phyloP scores from a whole-genome alignment of 495 filamentous ascomycete species.

The Oidiodendron maius region DNA sequence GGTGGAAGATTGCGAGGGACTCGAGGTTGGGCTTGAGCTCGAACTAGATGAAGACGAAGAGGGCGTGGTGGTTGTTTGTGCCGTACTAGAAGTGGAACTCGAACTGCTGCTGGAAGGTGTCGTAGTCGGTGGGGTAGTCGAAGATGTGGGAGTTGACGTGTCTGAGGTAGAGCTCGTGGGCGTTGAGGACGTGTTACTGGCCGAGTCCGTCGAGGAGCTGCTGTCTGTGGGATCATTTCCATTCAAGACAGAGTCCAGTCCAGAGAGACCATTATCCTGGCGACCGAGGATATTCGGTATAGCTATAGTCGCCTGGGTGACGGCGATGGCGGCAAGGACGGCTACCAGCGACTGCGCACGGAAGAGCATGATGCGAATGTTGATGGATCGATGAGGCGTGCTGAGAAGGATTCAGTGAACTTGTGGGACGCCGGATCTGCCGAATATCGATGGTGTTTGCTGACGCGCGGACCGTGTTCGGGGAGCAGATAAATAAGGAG shows the following conservation, averaged over 20 bases:
- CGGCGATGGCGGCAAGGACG: conserved; percentile 13
- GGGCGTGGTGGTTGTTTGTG: not conserved
- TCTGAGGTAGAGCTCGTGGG: not conserved
- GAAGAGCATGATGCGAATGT: conserved; percentile 14
- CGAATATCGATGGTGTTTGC: too few relatives aligned
- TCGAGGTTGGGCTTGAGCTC: not conserved
- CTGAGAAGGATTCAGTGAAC: too few relatives aligned
- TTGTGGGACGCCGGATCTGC: too few relatives aligned
- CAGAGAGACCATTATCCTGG: too few relatives aligned
- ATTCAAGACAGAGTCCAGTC: too few relatives aligned
- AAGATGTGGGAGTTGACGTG: too few relatives aligned
- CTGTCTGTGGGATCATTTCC: too few relatives aligned
- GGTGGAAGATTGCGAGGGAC: not conserved
- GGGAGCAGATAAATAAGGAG: too few relatives aligned
- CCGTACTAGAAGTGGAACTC: too few relatives aligned
- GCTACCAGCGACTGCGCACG: conserved; percentile 10
- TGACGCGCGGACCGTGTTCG: too few relatives aligned
- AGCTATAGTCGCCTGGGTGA: conserved; percentile 17
- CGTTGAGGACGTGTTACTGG: not conserved
- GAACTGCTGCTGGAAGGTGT: not conserved
- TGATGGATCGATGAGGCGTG: too few relatives aligned
- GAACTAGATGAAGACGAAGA: not conserved
- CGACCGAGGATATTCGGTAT: conserved; percentile 7
- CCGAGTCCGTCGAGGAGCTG: not conserved
- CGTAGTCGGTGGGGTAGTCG: not conserved